Percentiles rank a stretch among this genome's conserved stretches.
phyloP scores from a whole-genome alignment of 1,139 yeast species.

The Meyerozyma guilliermondii region DNA sequence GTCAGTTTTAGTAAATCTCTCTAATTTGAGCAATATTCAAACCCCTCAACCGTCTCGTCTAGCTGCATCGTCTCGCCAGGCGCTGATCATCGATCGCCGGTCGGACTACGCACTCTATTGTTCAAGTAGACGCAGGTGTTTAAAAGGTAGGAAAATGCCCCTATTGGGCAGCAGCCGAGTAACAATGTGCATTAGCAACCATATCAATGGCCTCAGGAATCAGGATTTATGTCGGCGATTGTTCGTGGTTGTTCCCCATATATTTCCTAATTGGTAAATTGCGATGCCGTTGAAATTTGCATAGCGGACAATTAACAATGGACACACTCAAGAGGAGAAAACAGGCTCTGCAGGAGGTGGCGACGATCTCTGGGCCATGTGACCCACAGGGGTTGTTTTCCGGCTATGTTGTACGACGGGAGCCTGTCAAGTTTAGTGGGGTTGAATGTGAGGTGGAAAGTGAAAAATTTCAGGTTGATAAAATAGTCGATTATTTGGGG shows the following conservation, averaged over 20 bases:
- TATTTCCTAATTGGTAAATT: neutral
- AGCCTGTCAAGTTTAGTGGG: slow-evolving; percentile 8
- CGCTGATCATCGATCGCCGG: too few relatives aligned
- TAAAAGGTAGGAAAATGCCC: too few relatives aligned
- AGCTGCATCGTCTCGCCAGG: too few relatives aligned
- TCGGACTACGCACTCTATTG: too few relatives aligned
- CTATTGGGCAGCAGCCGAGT: too few relatives aligned
- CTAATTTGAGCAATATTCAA: too few relatives aligned
- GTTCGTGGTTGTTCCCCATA: neutral
- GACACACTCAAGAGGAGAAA: neutral
- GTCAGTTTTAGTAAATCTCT: too few relatives aligned
- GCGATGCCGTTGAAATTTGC: neutral
- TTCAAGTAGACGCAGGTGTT: too few relatives aligned
- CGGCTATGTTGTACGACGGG: slow-evolving; percentile 6
- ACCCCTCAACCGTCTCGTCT: too few relatives aligned
- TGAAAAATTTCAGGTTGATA: slow-evolving; percentile 26
- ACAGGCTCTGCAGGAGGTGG: neutral
- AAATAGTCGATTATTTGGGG: slow-evolving; percentile 27
- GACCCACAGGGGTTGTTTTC: slow-evolving; percentile 4
- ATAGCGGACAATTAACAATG: neutral
- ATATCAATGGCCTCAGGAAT: too few relatives aligned
- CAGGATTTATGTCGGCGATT: neutral
- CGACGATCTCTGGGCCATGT: neutral
- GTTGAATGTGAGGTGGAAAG: slow-evolving; percentile 4
- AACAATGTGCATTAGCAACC: too few relatives aligned